These are phyloP conservation scores for Bretziella fagacearum DNA, from an alignment of 2,329 filamentous ascomycete genomes.

Conservation along the genomic window DNA sequence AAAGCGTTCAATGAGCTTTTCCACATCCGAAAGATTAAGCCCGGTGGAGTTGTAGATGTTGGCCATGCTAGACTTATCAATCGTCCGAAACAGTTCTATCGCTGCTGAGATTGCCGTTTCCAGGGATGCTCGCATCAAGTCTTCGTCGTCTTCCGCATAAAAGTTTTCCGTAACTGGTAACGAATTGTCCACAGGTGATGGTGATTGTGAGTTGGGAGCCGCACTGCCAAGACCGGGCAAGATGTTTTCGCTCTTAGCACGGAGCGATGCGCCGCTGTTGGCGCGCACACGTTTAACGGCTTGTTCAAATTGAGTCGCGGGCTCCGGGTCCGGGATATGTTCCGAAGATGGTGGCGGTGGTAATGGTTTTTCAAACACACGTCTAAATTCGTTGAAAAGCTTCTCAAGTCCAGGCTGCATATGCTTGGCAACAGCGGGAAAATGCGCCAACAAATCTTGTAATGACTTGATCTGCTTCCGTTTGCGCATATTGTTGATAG, in stretches of 20 bases:
- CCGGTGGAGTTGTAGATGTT: conserved; percentile 84
- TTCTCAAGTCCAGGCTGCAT: conserved; percentile 87
- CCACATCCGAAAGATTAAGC: conserved; percentile 77
- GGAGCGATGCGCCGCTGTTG: conserved; percentile 19
- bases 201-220: not conserved
- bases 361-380: conserved; percentile 68
- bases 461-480: conserved; percentile 92
- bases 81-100: conserved; percentile 87
- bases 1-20: conserved; percentile 87
- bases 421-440: conserved; percentile 88
- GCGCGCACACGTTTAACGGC: conserved; percentile 40
- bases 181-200: conserved; percentile 19
- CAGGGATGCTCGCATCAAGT: conserved; percentile 70
- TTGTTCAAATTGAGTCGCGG: conserved; percentile 37
- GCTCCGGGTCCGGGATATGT: conserved; percentile 36
- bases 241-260: not conserved
- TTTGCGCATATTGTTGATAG: conserved; percentile 28
- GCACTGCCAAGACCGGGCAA: not conserved
- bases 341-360: conserved; percentile 32
- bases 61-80: conserved; percentile 90
- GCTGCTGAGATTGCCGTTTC: conserved; percentile 86
- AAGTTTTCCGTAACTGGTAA: conserved; percentile 43
- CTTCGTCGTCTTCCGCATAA: conserved; percentile 78
- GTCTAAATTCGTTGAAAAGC: conserved; percentile 75
- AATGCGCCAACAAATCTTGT: conserved; percentile 73